Evolutionary conservation across 1,284 basidiomycete species (phyloP).

Genomic region (Lentinula novae-zelandiae): DNA sequence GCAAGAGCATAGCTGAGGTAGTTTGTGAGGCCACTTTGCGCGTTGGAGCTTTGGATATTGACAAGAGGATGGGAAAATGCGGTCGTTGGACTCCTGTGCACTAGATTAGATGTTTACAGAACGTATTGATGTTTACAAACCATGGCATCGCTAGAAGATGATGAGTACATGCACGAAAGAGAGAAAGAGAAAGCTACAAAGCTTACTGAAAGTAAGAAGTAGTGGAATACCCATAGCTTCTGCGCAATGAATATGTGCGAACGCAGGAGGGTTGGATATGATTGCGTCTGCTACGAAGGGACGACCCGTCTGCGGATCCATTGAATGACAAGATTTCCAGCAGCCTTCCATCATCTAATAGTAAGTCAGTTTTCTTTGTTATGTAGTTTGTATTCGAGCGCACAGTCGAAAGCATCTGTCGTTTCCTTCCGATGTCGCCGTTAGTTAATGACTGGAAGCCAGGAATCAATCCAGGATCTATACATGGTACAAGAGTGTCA

Average conservation of each 20-base stretch:
- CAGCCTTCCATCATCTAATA: constrained; percentile 55
- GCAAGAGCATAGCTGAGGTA: constrained; percentile 55
- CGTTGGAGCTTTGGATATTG: constrained; percentile 49
- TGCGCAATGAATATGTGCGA: constrained; percentile 62
- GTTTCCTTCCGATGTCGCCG: constrained; percentile 45
- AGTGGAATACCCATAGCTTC: constrained; percentile 62
- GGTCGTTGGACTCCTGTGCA: constrained; percentile 46
- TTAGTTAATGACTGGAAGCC: constrained; percentile 43
- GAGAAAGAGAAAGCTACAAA: not conserved
- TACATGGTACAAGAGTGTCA: not conserved
- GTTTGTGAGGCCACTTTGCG: constrained; percentile 49
- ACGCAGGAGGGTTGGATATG: constrained; percentile 62
- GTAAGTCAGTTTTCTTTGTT: not conserved
- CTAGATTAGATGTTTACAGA: not conserved
- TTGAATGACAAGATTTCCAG: constrained; percentile 48
- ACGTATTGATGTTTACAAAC: constrained; percentile 25
- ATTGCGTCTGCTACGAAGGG: constrained; percentile 60
- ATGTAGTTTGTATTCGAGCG: not conserved
- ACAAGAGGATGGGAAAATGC: constrained; percentile 65
- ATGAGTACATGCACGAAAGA: constrained; percentile 3
- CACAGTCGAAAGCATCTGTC: constrained; percentile 42
- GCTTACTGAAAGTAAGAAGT: constrained; percentile 54
- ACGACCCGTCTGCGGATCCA: constrained; percentile 38
- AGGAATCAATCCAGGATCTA: constrained; percentile 53
- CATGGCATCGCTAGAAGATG: constrained; percentile 59